Conservation (phyloP, 2,329 filamentous ascomycete species). For the Venturia asperata region DNA sequence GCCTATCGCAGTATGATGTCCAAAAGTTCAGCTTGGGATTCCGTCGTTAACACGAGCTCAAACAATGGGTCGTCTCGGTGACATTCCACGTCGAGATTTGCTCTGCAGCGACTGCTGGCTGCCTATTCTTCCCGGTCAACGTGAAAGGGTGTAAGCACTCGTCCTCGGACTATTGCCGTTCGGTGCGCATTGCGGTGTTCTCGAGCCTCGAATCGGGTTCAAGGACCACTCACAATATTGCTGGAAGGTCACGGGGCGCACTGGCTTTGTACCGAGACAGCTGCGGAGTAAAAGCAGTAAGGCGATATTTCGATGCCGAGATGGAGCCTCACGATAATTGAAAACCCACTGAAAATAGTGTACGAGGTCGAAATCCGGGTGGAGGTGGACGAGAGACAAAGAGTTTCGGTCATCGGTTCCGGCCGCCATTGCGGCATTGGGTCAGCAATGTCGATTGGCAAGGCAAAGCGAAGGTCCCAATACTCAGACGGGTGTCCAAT, state of each 20-base stretch:
- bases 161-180: neutral
- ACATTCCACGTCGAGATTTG: neutral
- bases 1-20: neutral
- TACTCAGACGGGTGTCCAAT: neutral
- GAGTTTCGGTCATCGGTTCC: neutral
- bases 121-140: neutral
- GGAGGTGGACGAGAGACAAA: neutral
- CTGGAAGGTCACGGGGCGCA: neutral
- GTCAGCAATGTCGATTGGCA: neutral
- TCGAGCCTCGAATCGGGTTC: neutral
- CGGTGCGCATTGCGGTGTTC: neutral
- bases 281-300: neutral
- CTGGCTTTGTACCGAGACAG: neutral
- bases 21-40: neutral
- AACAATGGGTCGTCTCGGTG: neutral
- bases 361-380: neutral
- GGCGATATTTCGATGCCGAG: neutral
- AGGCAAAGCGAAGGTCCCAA: neutral
- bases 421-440: neutral
- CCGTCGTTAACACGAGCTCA: neutral
- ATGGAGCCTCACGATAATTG: constrained; percentile 6
- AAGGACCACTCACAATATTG: neutral
- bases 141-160: neutral
- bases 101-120: neutral
- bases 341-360: neutral